Evolutionary conservation across 2,329 filamentous ascomycete genomes (phyloP), one percentile per base, ranked within the genome.

Genomic region (Penicillium sp.): DNA sequence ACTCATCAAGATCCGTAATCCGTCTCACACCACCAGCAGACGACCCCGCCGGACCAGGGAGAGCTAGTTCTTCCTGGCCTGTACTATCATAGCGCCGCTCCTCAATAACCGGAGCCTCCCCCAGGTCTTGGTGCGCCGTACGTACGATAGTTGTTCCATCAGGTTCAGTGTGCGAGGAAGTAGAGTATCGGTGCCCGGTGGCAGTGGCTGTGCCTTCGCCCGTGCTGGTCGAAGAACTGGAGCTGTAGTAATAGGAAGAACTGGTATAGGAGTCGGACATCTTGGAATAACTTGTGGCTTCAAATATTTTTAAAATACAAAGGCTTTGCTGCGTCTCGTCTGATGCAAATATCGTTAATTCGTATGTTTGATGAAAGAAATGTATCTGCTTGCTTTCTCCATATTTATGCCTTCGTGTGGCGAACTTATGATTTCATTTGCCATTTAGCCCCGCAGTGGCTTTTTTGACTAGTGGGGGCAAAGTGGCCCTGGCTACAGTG

Each of bases 201-300:
- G 39, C 39, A 6, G 65, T 64, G 43, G 58, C 57, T 14, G 50
- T 64, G 37, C 67, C 69, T 51, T 70, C 60, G 43, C 49, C 58
- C 49, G 57, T 62, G 57, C 65, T 71, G 29, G 59, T 68, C 4
- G 68, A 65, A 16, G 71, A 29, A 29, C 26, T 26, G 7, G 27
- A 69, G 59, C 63, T 72, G 59, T 68, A 73, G 61, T 64, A 72
- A 59, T 68, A 74, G 29, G 70, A 69, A n/a, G 68, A 69, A 46
- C 66, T 71, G 61, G 60, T 65, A 52, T 68, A 68, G n/a, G 61
- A 65, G 46, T 70, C 60, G 58, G 67, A 60, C 68, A 71, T 61
- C 14, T 19, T 56, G 45, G 46, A 9, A 7, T 29, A 6, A 42
- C 29, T 21, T 45, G 26, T 24, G 39, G 26, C 22, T 35, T 33